Evolutionary conservation across 345 rosid genomes (phyloP), one percentile per base, ranked within the genome.

Genomic region (Rhodamnia rubescens): DNA sequence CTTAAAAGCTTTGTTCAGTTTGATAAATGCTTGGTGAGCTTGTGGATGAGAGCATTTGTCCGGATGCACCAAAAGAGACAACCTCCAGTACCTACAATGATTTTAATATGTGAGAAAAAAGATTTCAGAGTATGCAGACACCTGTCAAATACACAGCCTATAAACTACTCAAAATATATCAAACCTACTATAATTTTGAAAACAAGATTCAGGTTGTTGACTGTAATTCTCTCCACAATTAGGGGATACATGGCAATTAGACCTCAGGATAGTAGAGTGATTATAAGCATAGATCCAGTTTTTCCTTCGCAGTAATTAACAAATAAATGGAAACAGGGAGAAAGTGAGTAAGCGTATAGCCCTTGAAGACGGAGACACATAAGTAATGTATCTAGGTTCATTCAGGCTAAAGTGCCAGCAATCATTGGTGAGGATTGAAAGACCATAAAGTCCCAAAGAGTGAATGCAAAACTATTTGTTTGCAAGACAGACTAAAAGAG

Each of bases 31-130:
- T 90, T 95, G 92, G 86, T 97, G 91, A 26, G 99, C 98, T 89
- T 94, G 98, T n/a, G 98, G 98, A 90, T 95, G 99, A 88, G 98
- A 90, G 87, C 98, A 97, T 87, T 95, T 97, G 90, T 97, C 98
- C 12, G 98, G 99, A 88, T 94, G 98, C 89, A 97, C 99, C 87
- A 95, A 86, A 88, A 97, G 98, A 40, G 98, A 97, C 88, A 97
- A 88, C 89, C 95, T 97, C 99, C 99, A 95, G 84, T 97, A 97
- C 92, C 99, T 97, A 85, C 27, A 58, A 61, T 85, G 18, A 69
- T 69, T 36, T 69, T 69, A 36, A 69, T 26, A 36, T 9, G 80
- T 69, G 14, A 36, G 5, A 56, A 24, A 56, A 69, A 36, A 18
- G 24, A 36, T 36, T 36, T 69, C 14, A 69, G 75, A 29, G 15